Evolutionary conservation across 1,284 basidiomycete genomes (phyloP), one percentile per base, ranked within the genome.

Genomic region (Cutaneotrichosporon sp.): DNA sequence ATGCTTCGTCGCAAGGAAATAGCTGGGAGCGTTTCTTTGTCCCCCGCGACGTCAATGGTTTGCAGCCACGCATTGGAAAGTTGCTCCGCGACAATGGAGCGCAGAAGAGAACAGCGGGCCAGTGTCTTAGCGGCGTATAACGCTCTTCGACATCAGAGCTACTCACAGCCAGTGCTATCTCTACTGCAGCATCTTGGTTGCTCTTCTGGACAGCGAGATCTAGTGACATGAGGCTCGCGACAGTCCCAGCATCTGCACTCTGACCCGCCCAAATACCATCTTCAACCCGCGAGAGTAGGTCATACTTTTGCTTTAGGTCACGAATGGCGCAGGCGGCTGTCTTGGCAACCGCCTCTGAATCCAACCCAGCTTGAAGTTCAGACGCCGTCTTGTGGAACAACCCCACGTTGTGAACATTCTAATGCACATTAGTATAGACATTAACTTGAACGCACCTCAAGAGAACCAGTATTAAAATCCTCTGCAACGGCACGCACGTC

Each of bases 31-130:
- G 12, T 19, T 16, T 19, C 34, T 3, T 7, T 22, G 31, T 10
- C 20, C 16, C 5, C 26, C 22, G 3, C 7, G 11, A 52, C 29
- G 4, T 56, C 54, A 12, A 68, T 49, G 3, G 61, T 59, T 12
- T 55, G 39, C 3, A 33, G 26, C 39, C 62, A 65, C 0, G 62
- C 67, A n/a, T 62, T 63, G 0, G 19, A 31, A 35, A 32, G 52
- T 56, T 60, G 26, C 35, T 45, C 65, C 57, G 37, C 16, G 2
- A 41, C 17, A 20, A 54, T 51, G 11, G 48, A 24, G 31, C 38
- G 29, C 16, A 39, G 43, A 12, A 25, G 16, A 17, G 14, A 24
- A 20, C 26, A 25, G 10, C 27, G 20, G 24, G 32, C 16, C 42
- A 29, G 19, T 19, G 19, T 26, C 7, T 46, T 10, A 35, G 44